phyloP scores from a whole-genome alignment of 2,329 filamentous ascomycete species.

The Alternaria postmessia region DNA sequence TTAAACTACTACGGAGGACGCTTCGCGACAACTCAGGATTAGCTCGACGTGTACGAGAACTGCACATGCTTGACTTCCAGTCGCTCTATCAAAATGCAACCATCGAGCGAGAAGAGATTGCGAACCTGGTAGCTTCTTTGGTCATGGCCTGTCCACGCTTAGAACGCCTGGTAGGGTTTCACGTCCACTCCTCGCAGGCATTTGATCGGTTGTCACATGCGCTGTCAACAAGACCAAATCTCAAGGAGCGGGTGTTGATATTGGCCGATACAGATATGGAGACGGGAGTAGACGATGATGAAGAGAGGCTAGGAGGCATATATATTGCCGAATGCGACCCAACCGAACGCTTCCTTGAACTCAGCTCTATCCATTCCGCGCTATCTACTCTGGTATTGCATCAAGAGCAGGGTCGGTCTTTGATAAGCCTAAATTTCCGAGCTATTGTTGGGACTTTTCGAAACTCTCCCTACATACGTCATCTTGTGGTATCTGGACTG shows the following conservation, averaged over 20 bases:
- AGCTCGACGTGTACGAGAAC: slow-evolving; percentile 61
- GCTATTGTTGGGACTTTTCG: slow-evolving; percentile 63
- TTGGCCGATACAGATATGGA: slow-evolving; percentile 43
- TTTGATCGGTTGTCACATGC: slow-evolving; percentile 65
- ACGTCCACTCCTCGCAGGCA: slow-evolving; percentile 61
- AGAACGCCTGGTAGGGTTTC: slow-evolving; percentile 63
- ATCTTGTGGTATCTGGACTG: slow-evolving; percentile 65
- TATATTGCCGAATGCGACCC: slow-evolving; percentile 56
- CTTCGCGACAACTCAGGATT: slow-evolving; percentile 61
- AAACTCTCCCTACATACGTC: slow-evolving; percentile 60
- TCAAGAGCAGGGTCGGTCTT: slow-evolving; percentile 40
- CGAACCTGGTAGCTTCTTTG: slow-evolving; percentile 63
- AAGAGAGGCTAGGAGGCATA: slow-evolving; percentile 36
- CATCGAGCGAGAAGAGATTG: slow-evolving; percentile 59
- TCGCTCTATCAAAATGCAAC: slow-evolving; percentile 45
- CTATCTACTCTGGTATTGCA: slow-evolving; percentile 63
- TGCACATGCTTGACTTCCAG: slow-evolving; percentile 62
- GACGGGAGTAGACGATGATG: slow-evolving; percentile 35
- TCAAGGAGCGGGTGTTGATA: slow-evolving; percentile 67
- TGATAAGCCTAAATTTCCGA: slow-evolving; percentile 60
- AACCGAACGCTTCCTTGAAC: slow-evolving; percentile 62
- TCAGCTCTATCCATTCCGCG: slow-evolving; percentile 61
- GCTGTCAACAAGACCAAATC: slow-evolving; percentile 61
- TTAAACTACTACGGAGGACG: slow-evolving; percentile 64
- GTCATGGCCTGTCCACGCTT: slow-evolving; percentile 67